phyloP scores from a whole-genome alignment of 2,329 filamentous ascomycete genomes.

The Scedosporium apiospermum region DNA sequence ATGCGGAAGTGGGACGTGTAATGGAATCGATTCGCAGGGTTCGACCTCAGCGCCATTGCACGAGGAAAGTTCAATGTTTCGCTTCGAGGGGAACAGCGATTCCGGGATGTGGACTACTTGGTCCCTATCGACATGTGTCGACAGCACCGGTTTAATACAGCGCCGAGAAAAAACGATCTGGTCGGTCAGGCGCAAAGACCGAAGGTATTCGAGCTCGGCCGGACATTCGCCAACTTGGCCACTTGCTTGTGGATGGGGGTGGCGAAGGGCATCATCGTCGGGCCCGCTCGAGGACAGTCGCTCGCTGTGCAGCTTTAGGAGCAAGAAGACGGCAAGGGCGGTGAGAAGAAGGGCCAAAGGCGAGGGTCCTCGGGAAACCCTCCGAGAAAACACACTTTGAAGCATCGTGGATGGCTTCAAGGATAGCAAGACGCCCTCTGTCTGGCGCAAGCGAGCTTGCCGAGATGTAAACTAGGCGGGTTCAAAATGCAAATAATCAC shows the following conservation, averaged over 20 bases:
- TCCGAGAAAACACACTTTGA: not conserved
- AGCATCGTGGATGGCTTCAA: not conserved
- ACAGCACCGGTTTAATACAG: conserved; percentile 29
- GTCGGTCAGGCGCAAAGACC: conserved; percentile 25
- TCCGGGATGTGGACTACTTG: conserved; percentile 25
- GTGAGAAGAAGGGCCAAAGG: not conserved
- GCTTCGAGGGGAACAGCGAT: conserved; percentile 23
- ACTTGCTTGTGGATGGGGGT: not conserved
- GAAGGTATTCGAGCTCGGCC: conserved; percentile 19
- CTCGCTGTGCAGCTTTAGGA: not conserved
- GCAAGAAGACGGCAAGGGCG: not conserved
- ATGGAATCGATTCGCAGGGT: conserved; percentile 30
- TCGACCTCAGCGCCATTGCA: conserved; percentile 16
- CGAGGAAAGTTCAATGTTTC: conserved; percentile 20
- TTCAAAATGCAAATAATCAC: not conserved
- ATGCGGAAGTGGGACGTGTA: conserved; percentile 36
- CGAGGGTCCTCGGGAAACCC: not conserved
- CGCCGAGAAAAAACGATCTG: conserved; percentile 33
- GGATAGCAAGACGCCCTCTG: not conserved
- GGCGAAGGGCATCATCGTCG: not conserved
- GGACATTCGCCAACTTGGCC: conserved; percentile 10
- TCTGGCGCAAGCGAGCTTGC: not conserved
- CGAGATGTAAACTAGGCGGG: not conserved
- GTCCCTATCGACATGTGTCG: conserved; percentile 23
- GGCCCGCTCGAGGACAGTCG: not conserved